Base-by-base conservation (phyloP, 2,329 filamentous ascomycete genomes). In the Periconia sp. region DNA sequence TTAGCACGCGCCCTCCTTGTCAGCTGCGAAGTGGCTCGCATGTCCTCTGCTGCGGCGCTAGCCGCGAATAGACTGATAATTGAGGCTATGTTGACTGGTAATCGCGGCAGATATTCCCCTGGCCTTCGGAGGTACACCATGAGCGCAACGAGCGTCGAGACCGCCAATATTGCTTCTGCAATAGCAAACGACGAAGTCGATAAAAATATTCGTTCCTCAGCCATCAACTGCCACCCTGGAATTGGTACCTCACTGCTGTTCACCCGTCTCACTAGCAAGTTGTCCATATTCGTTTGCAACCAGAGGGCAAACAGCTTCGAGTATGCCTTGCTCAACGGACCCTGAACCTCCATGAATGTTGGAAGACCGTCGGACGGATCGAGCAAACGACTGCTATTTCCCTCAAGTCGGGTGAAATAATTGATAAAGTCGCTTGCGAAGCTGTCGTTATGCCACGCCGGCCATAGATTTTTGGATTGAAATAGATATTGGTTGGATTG, bases 51-150 rank as follows among this genome's bases (percentile, higher is more conserved):
- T 0, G 75, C 69, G 0, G 68, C 53, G 40, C 79, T 81, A 0
- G 77, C 73, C 0, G 78, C 75, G 2, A 80, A 68, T 26, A 76
- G 76, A 0, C 75, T 71, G 0, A 83, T 57, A 0, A 77, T 47
- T 0, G 77, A 74, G 0, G 72, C 81, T 0, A 83, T 65, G 0
- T 70, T 78, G 0, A 77, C 79, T 0, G 81, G 82, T 59, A 84
- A 65, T 0, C 77, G 65, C 0, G 79, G 74, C 0, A 84, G 63
- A 15, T 77, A 74, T 3, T 67, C 65, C 1, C 66, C 68, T 0
- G 78, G 70, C 0, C 74, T 52, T 0, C 63, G 50, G 0, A 60
- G 10, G 40, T 82, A 84, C 4, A 82, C 68, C 0, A 66, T 0
- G 0, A 73, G n/a, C 0, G 75, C 72, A 0, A 76, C 71, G 0